A percentile compares a stretch with the other conserved stretches of the same genome.
These are phyloP conservation scores for Claviceps sp. DNA, from an alignment of 2,329 filamentous ascomycete species.

Conservation along the genomic window DNA sequence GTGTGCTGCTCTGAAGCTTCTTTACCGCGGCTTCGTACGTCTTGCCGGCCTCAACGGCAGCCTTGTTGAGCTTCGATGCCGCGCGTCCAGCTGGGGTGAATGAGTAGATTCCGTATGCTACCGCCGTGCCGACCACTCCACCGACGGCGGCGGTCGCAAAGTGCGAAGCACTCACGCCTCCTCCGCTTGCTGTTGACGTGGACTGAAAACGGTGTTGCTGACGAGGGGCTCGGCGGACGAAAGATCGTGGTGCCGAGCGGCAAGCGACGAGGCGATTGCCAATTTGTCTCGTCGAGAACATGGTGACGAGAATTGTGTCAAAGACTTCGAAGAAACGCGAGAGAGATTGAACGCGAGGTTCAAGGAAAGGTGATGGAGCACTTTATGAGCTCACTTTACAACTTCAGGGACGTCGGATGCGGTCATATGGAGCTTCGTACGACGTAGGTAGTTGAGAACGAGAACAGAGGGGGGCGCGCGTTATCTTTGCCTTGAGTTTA, in stretches of 20 bases:
- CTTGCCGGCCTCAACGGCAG: constrained; percentile 39
- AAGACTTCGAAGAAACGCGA: background rate
- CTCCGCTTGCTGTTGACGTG: constrained; percentile 15
- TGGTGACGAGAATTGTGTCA: constrained; percentile 7
- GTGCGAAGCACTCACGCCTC: constrained; percentile 17
- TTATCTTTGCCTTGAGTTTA: no score
- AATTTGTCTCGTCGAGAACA: constrained; percentile 19
- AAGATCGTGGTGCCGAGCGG: constrained; percentile 14
- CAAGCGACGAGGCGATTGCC: constrained; percentile 10
- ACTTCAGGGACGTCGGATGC: background rate
- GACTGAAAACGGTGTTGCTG: constrained; percentile 27
- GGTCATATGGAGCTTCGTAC: background rate
- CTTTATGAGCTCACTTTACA: background rate
- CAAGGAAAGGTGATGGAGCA: background rate
- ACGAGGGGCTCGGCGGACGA: constrained; percentile 13
- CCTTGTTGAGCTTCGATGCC: constrained; percentile 30
- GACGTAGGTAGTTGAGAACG: no score
- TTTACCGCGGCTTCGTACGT: constrained; percentile 47
- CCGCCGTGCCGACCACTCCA: constrained; percentile 27
- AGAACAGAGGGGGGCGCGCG: no score
- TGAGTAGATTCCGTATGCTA: constrained; percentile 30
- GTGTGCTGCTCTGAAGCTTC: constrained; percentile 47
- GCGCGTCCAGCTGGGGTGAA: constrained; percentile 30
- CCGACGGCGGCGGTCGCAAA: constrained; percentile 29
- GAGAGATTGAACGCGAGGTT: background rate